phyloP scores from a whole-genome alignment of 345 rosid genomes.

The Pugionium cornutum region DNA sequence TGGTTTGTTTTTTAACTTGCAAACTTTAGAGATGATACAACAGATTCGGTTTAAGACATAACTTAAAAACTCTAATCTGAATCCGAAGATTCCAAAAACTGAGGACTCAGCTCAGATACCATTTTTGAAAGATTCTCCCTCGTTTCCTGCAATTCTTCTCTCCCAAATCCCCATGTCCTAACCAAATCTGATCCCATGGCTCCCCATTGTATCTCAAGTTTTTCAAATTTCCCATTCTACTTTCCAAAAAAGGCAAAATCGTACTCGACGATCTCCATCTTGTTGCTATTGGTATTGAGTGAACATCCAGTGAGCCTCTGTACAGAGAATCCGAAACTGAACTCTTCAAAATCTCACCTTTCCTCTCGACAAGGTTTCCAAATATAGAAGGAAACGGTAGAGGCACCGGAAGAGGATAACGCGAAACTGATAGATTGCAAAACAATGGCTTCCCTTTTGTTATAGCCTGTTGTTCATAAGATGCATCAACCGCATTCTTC shows the following conservation, averaged over 20 bases:
- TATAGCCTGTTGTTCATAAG: constrained; percentile 40
- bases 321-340: constrained; percentile 46
- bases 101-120: constrained; percentile 55
- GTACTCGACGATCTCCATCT: constrained; percentile 71
- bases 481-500: constrained; percentile 49
- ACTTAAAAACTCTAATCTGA: constrained; percentile 53
- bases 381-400: constrained; percentile 92
- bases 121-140: constrained; percentile 68
- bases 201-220: constrained; percentile 60
- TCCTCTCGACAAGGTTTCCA: constrained; percentile 58
- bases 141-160: constrained; percentile 74
- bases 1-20: too few species aligned
- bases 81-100: constrained; percentile 49
- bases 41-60: neutral
- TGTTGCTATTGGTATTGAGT: constrained; percentile 71
- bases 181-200: constrained; percentile 66
- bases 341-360: constrained; percentile 66
- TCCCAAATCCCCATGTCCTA: constrained; percentile 77
- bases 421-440: constrained; percentile 68
- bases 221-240: constrained; percentile 55
- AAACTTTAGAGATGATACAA: too few species aligned
- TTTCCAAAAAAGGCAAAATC: constrained; percentile 66
- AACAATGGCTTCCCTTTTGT: constrained; percentile 6
- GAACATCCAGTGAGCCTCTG: constrained; percentile 74
- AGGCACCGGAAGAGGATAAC: constrained; percentile 86